A percentile compares a stretch with the other conserved stretches of the same genome.
These are phyloP conservation scores for Irpex sp. DNA, from an alignment of 1,284 basidiomycete genomes.

Conservation along the genomic window DNA sequence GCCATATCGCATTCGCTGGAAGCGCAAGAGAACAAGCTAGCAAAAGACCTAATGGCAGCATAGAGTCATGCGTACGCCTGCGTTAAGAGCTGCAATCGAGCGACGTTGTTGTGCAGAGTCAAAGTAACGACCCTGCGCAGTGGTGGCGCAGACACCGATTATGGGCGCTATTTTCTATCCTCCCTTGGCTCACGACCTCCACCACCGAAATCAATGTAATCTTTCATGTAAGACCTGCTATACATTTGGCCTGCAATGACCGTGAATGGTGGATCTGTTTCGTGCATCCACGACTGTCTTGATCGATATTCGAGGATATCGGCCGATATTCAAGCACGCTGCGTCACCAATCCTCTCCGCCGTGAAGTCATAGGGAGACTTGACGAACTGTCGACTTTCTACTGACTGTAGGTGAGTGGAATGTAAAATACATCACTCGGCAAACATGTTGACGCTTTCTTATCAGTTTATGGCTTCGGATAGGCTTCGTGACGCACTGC, in stretches of 20 bases:
- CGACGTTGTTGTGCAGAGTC: not conserved
- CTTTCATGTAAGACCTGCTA: no score
- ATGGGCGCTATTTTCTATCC: not conserved
- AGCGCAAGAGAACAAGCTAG: constrained; percentile 1
- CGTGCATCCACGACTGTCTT: no score
- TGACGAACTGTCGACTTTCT: not conserved
- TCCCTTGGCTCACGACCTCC: not conserved
- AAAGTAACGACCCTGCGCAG: not conserved
- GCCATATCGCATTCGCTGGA: constrained; percentile 50
- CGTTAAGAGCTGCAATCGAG: not conserved
- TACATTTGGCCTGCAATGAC: not conserved
- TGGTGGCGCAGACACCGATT: not conserved
- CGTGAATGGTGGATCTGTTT: no score
- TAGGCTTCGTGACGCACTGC: not conserved
- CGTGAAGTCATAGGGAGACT: not conserved
- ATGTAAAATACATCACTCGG: no score
- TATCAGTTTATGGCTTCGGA: no score
- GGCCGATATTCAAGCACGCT: no score
- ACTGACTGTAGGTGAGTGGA: no score
- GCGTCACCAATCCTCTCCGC: not conserved
- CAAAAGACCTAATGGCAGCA: constrained; percentile 1
- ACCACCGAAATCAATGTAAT: not conserved
- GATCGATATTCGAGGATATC: no score
- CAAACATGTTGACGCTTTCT: no score
- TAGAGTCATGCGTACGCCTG: not conserved